Evolutionary conservation across 2,329 filamentous ascomycete genomes (phyloP), one percentile per base, ranked within the genome.

Genomic region (Colletotrichum sojae): DNA sequence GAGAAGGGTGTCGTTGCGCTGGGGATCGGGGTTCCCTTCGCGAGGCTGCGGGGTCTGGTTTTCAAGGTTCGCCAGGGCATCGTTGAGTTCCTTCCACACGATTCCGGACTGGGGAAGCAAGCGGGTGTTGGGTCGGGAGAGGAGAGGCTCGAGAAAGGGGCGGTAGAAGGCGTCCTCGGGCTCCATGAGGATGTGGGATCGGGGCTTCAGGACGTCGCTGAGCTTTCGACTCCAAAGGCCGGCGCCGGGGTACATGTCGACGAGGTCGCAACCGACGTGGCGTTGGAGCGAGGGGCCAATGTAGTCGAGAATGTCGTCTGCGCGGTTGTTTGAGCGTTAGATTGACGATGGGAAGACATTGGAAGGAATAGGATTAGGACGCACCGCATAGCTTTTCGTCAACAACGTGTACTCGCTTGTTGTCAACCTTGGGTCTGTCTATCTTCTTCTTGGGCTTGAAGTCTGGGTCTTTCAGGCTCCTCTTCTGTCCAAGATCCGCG

Each of bases 101-200:
- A 91, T 81, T 27, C 90, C 88, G 0, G 88, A 85, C 68, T 88
- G 85, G 6, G 84, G 83, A 0, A 91, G 63, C 53, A 92, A 75
- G 43, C 81, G 79, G 4, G 84, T 83, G 60, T 85, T 83, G 2
- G 84, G 80, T 6, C 81, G 81, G 1, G 84, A 75, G 6, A 88
- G 77, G 2, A 94, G 82, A 0, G 88, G 83, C 18, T 86, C 74
- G 25, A 97, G 87, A 69, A 91, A 89, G 0, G 88, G 83, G 1
- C 80, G 71, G 77, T 92, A 95, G 4, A 86, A 74, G 0, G 83
- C 79, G 2, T 80, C 78, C 40, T 93, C 88, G 3, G 91, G 90
- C 75, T 98, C 95, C 79, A 98, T 85, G 49, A 99, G 84, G 52
- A 98, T 82, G 82, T 99, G 96, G 5, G 89, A 90, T 66, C 94